Evolutionary conservation across 805 yeast genomes (phyloP), one percentile per base, ranked within the genome.

Genomic region (Candida methanosorbosa): DNA sequence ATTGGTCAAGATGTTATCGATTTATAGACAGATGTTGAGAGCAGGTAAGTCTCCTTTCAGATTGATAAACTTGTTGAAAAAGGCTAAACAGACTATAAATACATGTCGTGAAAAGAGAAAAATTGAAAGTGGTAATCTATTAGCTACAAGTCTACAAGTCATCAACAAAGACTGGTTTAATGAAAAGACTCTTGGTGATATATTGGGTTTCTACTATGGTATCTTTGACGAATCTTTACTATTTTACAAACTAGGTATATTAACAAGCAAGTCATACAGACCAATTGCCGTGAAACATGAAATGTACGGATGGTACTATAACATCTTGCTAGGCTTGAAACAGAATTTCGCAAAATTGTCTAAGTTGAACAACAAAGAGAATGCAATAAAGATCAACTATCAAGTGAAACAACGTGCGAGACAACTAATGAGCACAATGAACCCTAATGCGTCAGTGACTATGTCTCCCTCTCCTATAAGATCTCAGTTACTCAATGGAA

Each of bases 21-120:
- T 69, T 9, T 81, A 77, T 53, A 70, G 92, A 54, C 85, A 78
- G 48, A 66, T 77, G 35, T 56, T 81, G 43, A 66, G 90, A 44
- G 79, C 79, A 39, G 90, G 88, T 27, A 72, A 76, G 30, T 66
- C 81, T 6, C 86, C 86, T 2, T 75, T 78, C 53, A 64, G 79
- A 41, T 28, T 75, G 3, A 49, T 67, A 25, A 52, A 59, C 18
- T 42, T 72, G 14, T 32, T 51, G 21, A 42, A 42, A 15, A 68
- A 66, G 39, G 47, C 57, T 14, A 26, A 8, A 29, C 22, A 17
- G 18, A 17, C 13, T 6, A 5, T n/a, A 7, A 29, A n/a, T 29
- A 6, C 23, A 12, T 22, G 25, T 5, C 14, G 13, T 5, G 7
- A 17, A 6, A 12, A 13, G 3, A 11, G 13, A 4, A 22, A 6